These are phyloP conservation scores for Alternaria panax DNA, from an alignment of 2,329 filamentous ascomycete genomes.

Conservation along the genomic window DNA sequence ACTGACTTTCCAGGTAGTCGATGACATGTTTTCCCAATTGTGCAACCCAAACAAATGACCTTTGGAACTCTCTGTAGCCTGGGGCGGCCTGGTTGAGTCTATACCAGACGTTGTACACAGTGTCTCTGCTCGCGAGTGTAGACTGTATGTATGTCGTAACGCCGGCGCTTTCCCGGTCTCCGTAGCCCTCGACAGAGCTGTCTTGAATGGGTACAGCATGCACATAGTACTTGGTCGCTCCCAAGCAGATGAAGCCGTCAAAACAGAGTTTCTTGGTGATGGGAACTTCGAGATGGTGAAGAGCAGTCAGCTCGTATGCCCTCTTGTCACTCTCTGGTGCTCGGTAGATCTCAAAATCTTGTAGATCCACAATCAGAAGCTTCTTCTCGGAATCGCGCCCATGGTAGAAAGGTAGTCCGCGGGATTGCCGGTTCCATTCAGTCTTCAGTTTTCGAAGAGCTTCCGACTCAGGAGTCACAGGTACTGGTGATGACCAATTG, in stretches of 20 bases:
- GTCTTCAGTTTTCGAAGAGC: slow-evolving; percentile 14
- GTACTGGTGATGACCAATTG: slow-evolving; percentile 17
- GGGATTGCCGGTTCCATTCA: slow-evolving; percentile 11
- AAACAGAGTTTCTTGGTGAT: slow-evolving; percentile 26
- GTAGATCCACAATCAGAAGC: slow-evolving; percentile 24
- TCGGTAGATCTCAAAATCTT: slow-evolving; percentile 38
- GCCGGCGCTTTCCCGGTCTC: slow-evolving; percentile 54
- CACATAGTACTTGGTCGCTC: slow-evolving; percentile 59
- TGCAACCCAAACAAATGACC: slow-evolving; percentile 73
- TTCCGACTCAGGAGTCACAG: slow-evolving; percentile 14
- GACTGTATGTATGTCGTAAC: slow-evolving; percentile 73
- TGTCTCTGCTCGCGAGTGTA: slow-evolving; percentile 28
- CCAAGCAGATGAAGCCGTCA: slow-evolving; percentile 55
- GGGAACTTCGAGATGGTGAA: slow-evolving; percentile 24
- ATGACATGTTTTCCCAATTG: slow-evolving; percentile 75
- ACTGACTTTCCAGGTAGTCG: slow-evolving; percentile 63
- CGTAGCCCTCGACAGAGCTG: slow-evolving; percentile 73
- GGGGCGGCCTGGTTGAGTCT: slow-evolving; percentile 62
- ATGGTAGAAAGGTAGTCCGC: neutral
- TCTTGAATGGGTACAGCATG: slow-evolving; percentile 63
- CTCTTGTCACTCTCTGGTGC: neutral
- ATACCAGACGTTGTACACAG: slow-evolving; percentile 66
- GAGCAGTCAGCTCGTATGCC: slow-evolving; percentile 16
- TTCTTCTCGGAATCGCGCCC: slow-evolving; percentile 6
- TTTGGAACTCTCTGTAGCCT: slow-evolving; percentile 69